Base-by-base conservation (phyloP, 352 stramenopile species). In the Globisporangium emineosum region DNA sequence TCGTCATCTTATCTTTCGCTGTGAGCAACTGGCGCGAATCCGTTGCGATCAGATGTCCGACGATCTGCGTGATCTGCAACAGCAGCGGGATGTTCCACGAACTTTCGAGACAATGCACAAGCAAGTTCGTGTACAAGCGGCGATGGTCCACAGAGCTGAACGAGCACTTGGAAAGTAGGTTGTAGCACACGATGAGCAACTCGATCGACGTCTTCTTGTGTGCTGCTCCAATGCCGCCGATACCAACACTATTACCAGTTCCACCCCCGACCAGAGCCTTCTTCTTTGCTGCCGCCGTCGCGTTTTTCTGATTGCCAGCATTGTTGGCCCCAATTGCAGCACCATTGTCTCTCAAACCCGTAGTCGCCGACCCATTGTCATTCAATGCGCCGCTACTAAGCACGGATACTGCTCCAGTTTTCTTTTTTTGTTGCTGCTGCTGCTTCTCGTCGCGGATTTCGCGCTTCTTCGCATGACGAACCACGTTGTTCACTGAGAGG, bases 1-100 rank as follows among this genome's bases (percentile, higher is more conserved):
- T 65, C 30, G 83, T 85, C 81, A 94, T 91, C 52, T 94, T 95
- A 70, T 96, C 88, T 67, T 96, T 96, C 33, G 85, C 76, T 5
- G 83, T 84, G 52, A 96, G 75, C n/a, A 94, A 57, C 60, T 92
- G 82, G 19, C 82, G 72, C 21, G 72, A 66, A 19, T 79, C 64
- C 5, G 78, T 73, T 15, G 75, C 87, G 56, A 94, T 73, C 64
- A 92, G 73, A 13, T 85, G 74, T 0, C 80, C 71, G 17, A 93
- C 86, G 64, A 96, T 94, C 40, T 80, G 83, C 19, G 81, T 93
- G 57, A 95, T 84, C 61, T 94, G 77, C 32, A 96, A 64, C 56
- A 96, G 69, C 59, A 96, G 60, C 35, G 88, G 86, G 12, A 95
- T 85, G 56, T 94, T 93, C 45, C 76, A 83, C 25, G 88, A 96